A percentile compares a stretch with the other conserved stretches of the same genome.
Evolutionary conservation across 2,329 filamentous ascomycete species (phyloP).

Genomic region (Chalaropsis ovoidea): DNA sequence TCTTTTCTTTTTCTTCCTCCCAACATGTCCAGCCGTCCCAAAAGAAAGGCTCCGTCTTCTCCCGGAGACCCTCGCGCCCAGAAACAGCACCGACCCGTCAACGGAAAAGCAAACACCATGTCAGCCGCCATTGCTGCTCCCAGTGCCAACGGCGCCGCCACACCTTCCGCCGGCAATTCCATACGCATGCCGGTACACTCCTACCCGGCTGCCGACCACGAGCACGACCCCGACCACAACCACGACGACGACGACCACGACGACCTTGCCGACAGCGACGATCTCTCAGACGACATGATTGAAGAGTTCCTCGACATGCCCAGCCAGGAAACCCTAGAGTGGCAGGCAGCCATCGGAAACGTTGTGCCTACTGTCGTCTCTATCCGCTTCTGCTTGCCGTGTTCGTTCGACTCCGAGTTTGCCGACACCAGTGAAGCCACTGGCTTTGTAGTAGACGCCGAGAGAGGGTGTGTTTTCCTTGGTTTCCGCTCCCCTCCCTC

Average conservation of each 20-base stretch:
- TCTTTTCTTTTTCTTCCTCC: constrained; percentile 3
- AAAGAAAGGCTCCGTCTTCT: constrained; percentile 44
- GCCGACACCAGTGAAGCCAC: constrained; percentile 92
- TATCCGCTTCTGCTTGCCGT: constrained; percentile 98
- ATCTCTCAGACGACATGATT: constrained; percentile 33
- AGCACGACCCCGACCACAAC: constrained; percentile 24
- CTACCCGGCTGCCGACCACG: constrained; percentile 12
- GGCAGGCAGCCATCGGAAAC: constrained; percentile 89
- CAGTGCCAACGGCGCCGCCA: not conserved
- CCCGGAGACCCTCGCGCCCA: constrained; percentile 31
- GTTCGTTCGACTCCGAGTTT: constrained; percentile 93
- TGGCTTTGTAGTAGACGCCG: constrained; percentile 92
- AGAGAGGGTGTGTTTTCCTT: constrained; percentile 55
- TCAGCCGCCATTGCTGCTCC: constrained; percentile 32
- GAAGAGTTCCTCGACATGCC: constrained; percentile 30
- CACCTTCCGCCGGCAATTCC: constrained; percentile 4
- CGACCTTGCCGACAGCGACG: constrained; percentile 31
- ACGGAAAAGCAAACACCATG: constrained; percentile 38
- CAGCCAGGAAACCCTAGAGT: constrained; percentile 45
- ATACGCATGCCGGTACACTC: constrained; percentile 20
- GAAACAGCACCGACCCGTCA: constrained; percentile 38
- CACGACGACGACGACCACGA: not conserved
- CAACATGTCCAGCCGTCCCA: constrained; percentile 40
- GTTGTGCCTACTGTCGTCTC: constrained; percentile 94
- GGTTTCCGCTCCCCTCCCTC: not conserved